Conservation (phyloP, 192 early-diverging fungal species). For the Rhizophagus clarus region DNA sequence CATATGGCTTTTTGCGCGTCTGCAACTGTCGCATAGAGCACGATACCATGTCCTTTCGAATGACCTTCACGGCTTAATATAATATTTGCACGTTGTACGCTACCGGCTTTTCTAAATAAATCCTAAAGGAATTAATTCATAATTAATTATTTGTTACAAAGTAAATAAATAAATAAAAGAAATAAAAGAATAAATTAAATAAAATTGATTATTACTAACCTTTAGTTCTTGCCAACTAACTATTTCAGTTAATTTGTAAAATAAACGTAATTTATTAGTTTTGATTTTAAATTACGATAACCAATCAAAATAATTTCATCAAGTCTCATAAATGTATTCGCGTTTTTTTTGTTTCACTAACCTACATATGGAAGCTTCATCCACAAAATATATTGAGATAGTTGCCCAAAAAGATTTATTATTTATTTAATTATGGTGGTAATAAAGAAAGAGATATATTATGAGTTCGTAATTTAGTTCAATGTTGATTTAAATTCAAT, state of each 20-base stretch:
- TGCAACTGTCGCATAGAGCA: constrained; percentile 57
- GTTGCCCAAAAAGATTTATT: neutral
- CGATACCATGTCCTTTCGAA: constrained; percentile 69
- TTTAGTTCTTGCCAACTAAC: constrained; percentile 35
- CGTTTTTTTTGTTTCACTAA: constrained; percentile 21
- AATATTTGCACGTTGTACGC: constrained; percentile 61
- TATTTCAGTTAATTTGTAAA: neutral
- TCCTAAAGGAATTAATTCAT: constrained; percentile 34
- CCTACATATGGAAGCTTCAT: constrained; percentile 30
- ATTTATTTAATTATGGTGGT: neutral
- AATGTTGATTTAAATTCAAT: neutral
- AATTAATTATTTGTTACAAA: constrained; percentile 2
- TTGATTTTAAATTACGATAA: constrained; percentile 1
- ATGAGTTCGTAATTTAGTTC: neutral
- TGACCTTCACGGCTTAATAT: constrained; percentile 49
- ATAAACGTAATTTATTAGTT: neutral
- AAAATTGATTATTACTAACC: neutral
- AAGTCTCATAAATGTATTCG: neutral
- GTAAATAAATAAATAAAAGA: neutral
- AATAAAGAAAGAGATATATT: neutral
- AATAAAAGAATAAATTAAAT: neutral
- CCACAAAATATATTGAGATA: neutral
- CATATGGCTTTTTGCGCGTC: constrained; percentile 63
- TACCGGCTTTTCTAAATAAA: constrained; percentile 59
- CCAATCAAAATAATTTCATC: neutral